Evolutionary conservation across 768 basidiomycete genomes (phyloP).

Genomic region (Pleurotus platypus): DNA sequence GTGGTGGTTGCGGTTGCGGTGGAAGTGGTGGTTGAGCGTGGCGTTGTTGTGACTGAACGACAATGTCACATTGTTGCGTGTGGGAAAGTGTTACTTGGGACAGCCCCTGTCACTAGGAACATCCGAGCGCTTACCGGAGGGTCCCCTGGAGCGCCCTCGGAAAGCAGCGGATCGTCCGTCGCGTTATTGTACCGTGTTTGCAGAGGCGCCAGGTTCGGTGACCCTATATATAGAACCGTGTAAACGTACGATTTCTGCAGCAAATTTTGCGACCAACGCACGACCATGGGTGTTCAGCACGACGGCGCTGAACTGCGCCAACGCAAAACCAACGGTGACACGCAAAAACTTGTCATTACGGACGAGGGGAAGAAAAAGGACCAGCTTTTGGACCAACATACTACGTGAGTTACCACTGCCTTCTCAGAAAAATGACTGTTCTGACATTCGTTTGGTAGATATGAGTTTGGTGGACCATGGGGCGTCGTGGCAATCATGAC

Average conservation of each 20-base stretch:
- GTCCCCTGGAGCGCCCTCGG: too few relatives aligned
- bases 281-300: slow-evolving; percentile 2
- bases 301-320: neutral
- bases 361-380: slow-evolving; percentile 76
- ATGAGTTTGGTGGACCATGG: slow-evolving; percentile 94
- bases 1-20: too few relatives aligned
- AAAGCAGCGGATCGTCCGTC: neutral
- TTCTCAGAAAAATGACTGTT: neutral
- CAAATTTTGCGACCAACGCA: neutral
- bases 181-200: slow-evolving; percentile 1
- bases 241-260: slow-evolving; percentile 1
- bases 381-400: slow-evolving; percentile 69
- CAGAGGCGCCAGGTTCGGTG: too few relatives aligned
- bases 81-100: too few relatives aligned
- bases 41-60: too few relatives aligned
- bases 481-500: slow-evolving; percentile 93
- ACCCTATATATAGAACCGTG: too few relatives aligned
- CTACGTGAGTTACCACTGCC: slow-evolving; percentile 34
- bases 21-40: too few relatives aligned
- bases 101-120: too few relatives aligned
- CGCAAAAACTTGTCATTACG: slow-evolving; percentile 38
- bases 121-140: too few relatives aligned
- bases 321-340: slow-evolving; percentile 11
- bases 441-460: slow-evolving; percentile 41
- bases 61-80: too few relatives aligned